phyloP scores from a whole-genome alignment of 2,329 filamentous ascomycete species.

The Fusarium sambucinum region DNA sequence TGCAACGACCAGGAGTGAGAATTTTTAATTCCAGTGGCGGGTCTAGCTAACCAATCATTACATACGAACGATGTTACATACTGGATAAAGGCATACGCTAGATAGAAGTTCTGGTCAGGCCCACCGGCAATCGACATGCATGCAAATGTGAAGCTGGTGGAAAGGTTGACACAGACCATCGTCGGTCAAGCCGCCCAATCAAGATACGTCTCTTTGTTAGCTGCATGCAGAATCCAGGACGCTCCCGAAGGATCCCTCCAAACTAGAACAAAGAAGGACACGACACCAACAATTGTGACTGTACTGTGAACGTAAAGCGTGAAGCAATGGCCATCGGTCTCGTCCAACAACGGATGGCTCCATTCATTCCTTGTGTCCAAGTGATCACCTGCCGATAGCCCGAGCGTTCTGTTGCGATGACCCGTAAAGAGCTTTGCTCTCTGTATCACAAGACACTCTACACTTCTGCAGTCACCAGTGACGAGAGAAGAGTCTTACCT shows the following conservation, averaged over 20 bases:
- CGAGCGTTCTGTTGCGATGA: constrained; percentile 30
- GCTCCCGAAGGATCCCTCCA: constrained; percentile 26
- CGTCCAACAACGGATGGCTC: constrained; percentile 24
- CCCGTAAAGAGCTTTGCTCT: constrained; percentile 15
- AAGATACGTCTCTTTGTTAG: constrained; percentile 28
- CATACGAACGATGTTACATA: constrained; percentile 10
- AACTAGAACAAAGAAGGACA: constrained; percentile 4
- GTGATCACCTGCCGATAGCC: constrained; percentile 39
- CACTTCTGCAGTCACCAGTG: constrained; percentile 5
- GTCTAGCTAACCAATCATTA: constrained; percentile 39
- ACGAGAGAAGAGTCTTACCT: constrained; percentile 19
- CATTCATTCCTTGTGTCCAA: constrained; percentile 24
- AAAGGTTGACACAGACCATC: constrained; percentile 27
- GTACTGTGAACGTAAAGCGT: background rate
- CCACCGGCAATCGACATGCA: constrained; percentile 43
- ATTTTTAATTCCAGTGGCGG: constrained; percentile 45
- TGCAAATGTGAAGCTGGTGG: constrained; percentile 1
- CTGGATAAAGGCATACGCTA: constrained; percentile 43
- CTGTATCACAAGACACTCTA: constrained; percentile 33
- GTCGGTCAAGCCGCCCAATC: constrained; percentile 40
- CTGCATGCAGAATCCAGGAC: constrained; percentile 43
- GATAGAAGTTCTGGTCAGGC: constrained; percentile 28
- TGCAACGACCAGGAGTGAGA: constrained; percentile 24
- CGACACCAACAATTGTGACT: background rate
- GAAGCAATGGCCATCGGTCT: constrained; percentile 22